Evolutionary conservation across 371 early-diverging fungal genomes (phyloP).

Genomic region (Gilbertella persicaria): DNA sequence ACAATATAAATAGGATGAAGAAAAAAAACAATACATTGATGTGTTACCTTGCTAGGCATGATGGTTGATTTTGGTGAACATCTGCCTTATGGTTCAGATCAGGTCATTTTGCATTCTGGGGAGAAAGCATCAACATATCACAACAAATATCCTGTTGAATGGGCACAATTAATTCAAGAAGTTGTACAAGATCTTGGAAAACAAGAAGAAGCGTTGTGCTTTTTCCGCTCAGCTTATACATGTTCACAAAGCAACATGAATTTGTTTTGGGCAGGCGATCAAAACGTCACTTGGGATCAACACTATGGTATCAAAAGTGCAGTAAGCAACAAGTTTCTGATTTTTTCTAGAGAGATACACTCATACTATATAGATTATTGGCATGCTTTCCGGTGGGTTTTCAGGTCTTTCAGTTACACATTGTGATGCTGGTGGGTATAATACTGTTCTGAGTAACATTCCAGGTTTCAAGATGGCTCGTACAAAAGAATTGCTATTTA

Average conservation of each 20-base stretch:
- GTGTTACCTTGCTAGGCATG: constrained; percentile 4
- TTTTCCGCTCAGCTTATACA: constrained; percentile 36
- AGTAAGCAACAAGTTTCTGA: constrained; percentile 25
- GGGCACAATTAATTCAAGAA: constrained; percentile 34
- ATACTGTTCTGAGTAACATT: constrained; percentile 29
- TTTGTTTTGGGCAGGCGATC: constrained; percentile 47
- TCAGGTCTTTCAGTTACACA: constrained; percentile 51
- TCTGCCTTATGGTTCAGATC: constrained; percentile 26
- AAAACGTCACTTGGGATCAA: constrained; percentile 44
- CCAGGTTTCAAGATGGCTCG: constrained; percentile 40
- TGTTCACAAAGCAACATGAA: constrained; percentile 36
- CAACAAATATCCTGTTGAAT: constrained; percentile 41
- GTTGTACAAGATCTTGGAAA: constrained; percentile 26
- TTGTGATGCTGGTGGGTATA: constrained; percentile 54
- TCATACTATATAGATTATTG: constrained; percentile 20
- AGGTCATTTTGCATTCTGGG: constrained; percentile 14
- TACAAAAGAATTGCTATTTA: constrained; percentile 39
- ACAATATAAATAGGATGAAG: background rate
- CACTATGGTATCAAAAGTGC: constrained; percentile 50
- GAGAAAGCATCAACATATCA: constrained; percentile 29
- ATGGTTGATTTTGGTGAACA: constrained; percentile 47
- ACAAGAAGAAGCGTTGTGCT: constrained; percentile 32
- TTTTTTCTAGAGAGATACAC: background rate
- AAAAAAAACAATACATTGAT: background rate
- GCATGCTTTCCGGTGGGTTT: constrained; percentile 51